Evolutionary conservation across 164 flowering plant genomes (phyloP), one percentile per base, ranked within the genome.

Genomic region (Platanus orientalis): DNA sequence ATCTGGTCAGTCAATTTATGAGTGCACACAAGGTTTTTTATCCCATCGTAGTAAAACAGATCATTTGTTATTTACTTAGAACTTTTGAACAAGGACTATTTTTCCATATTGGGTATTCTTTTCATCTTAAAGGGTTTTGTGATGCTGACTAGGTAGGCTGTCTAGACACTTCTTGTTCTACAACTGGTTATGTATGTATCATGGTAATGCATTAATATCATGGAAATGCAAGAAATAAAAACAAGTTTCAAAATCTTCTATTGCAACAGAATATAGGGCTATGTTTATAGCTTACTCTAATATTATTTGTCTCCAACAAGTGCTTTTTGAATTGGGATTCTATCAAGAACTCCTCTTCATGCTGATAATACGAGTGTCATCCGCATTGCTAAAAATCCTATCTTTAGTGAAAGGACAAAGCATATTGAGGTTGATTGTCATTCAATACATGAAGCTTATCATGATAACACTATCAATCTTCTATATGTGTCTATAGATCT

Each of bases 371-470:
- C 16, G 6, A 30, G 40, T 20, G 61, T 6, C 7, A 58, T 58
- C 24, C 24, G 16, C 2, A 58, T 34, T 34, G 61, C 29, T 6
- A 11, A 14, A 2, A 36, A 34, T 44, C 26, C 25, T 30, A 29
- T 56, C 20, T 23, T 30, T 17, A 45, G 36, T 36, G 61, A n/a
- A n/a, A n/a, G n/a, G n/a, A n/a, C n/a, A n/a, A n/a, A n/a, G n/a
- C n/a, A n/a, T n/a, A n/a, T n/a, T 30, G 26, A 58, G 45, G 25
- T 58, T 17, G 61, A 58, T 16, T 56, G 59, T 29, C 59, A 27
- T 56, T 27, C 30, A 2, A 29, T 56, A 12, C 39, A 19, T 9
- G 61, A 61, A 21, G 47, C 47, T 42, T 42, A 7, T 14, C 16
- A 42, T 4, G 17, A 42, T 4, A 11, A 42, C 2, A 42, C 14